Evolutionary conservation across 257 asterid species (phyloP).

Genomic region (Solanum pinnatisectum): DNA sequence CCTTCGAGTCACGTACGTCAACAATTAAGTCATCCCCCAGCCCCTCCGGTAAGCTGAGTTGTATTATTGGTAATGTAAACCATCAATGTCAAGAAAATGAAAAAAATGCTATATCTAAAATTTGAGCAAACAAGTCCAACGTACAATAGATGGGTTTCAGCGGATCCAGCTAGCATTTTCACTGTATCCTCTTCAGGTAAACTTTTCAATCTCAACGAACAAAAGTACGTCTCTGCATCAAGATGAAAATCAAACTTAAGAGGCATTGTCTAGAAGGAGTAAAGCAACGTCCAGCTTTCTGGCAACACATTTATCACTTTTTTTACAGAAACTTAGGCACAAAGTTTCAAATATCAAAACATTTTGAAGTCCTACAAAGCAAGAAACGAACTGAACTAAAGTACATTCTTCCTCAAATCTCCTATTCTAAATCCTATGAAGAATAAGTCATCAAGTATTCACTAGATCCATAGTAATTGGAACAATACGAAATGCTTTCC

Average conservation of each 20-base stretch:
- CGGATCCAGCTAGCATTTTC: slow-evolving; percentile 93
- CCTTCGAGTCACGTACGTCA: slow-evolving; percentile 78
- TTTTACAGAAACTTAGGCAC: background rate
- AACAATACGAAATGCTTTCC: background rate
- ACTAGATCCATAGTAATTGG: background rate
- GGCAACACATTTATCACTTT: background rate
- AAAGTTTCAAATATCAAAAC: background rate
- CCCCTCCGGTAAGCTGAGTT: slow-evolving; percentile 81
- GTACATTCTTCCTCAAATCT: background rate
- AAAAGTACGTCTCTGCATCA: slow-evolving; percentile 62
- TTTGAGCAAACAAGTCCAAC: slow-evolving; percentile 23
- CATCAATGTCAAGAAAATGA: background rate
- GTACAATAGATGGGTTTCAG: slow-evolving; percentile 85
- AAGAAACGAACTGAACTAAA: background rate
- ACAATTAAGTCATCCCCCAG: slow-evolving; percentile 76
- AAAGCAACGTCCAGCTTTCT: background rate
- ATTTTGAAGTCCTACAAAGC: background rate
- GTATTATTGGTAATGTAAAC: slow-evolving; percentile 2
- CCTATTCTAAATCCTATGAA: background rate
- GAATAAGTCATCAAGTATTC: background rate
- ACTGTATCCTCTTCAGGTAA: slow-evolving; percentile 70
- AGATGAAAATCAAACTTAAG: background rate
- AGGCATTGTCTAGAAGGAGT: background rate
- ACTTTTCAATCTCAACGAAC: slow-evolving; percentile 76
- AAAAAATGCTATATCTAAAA: background rate